Evolutionary conservation across 2,329 filamentous ascomycete species (phyloP).

Genomic region (Exophiala aquamarina): DNA sequence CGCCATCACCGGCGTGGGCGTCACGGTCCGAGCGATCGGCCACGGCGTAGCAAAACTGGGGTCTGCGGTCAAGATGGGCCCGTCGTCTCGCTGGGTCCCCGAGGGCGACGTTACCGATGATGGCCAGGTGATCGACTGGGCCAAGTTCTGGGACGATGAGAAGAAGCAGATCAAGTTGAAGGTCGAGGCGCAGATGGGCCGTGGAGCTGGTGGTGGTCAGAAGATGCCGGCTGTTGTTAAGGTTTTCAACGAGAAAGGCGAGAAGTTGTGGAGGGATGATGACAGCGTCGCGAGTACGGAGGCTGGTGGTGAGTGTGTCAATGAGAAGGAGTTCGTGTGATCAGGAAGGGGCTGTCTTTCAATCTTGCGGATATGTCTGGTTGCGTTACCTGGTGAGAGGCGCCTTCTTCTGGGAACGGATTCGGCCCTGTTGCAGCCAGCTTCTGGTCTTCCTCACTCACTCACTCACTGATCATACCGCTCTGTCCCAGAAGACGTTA

Average conservation of each 20-base stretch:
- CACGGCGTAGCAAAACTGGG: constrained; percentile 22
- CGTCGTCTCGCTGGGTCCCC: constrained; percentile 21
- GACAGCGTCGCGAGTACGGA: constrained; percentile 20
- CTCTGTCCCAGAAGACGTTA: no score
- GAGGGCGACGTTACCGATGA: constrained; percentile 18
- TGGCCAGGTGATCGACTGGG: constrained; percentile 22
- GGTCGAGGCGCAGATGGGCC: constrained; percentile 7
- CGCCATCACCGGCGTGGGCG: constrained; percentile 16
- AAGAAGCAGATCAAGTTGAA: constrained; percentile 6
- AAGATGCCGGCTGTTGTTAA: neutral
- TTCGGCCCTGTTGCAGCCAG: no score
- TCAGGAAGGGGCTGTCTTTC: no score
- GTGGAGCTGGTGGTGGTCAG: neutral
- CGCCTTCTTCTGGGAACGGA: no score
- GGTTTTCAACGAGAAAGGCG: constrained; percentile 23
- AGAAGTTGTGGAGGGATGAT: constrained; percentile 20
- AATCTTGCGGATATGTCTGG: no score
- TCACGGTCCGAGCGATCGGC: constrained; percentile 14
- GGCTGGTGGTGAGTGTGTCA: constrained; percentile 1
- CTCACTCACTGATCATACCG: no score
- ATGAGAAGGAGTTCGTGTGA: constrained; percentile 10
- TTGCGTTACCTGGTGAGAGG: no score
- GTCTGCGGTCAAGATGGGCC: constrained; percentile 20
- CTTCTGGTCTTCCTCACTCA: no score
- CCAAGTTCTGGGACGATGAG: constrained; percentile 14